Conservation (phyloP, 1,139 yeast species). For the Suhomyces taliae region DNA sequence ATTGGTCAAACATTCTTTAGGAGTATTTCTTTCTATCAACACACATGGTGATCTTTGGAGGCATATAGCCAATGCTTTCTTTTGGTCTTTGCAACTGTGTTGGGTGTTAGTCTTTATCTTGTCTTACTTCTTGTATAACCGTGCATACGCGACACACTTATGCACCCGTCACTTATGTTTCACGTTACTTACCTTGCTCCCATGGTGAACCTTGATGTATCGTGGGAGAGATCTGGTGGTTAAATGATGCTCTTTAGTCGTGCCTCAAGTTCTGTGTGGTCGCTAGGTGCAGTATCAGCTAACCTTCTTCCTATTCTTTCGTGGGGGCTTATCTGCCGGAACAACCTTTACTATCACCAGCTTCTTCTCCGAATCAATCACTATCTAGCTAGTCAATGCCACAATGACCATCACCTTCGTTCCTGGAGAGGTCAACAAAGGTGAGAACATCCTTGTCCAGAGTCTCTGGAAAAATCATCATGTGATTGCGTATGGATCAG, state of each 20-base stretch:
- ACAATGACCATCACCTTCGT: slow-evolving; percentile 67
- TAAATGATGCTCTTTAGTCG: too few species aligned
- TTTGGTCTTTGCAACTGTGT: slow-evolving; percentile 87
- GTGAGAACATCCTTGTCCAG: slow-evolving; percentile 57
- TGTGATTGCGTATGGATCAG: slow-evolving; percentile 78
- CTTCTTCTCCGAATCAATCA: not conserved
- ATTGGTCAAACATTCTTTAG: slow-evolving; percentile 80
- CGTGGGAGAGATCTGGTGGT: not conserved
- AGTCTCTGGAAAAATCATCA: slow-evolving; percentile 68
- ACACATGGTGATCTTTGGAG: slow-evolving; percentile 97
- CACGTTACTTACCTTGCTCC: slow-evolving; percentile 34
- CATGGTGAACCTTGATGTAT: slow-evolving; percentile 14
- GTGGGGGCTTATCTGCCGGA: not conserved
- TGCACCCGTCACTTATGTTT: not conserved
- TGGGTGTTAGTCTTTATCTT: slow-evolving; percentile 3
- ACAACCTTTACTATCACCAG: not conserved
- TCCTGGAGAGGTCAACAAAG: slow-evolving; percentile 80
- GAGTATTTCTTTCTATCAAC: slow-evolving; percentile 82
- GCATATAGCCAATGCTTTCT: slow-evolving; percentile 91
- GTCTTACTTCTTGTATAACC: not conserved
- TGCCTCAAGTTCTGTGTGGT: too few species aligned
- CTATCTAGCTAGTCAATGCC: not conserved
- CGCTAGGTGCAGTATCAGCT: too few species aligned
- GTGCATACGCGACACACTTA: too few species aligned
- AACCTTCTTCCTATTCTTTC: not conserved